Evolutionary conservation across 1,284 basidiomycete species (phyloP).

Genomic region (Trichosporon ovoides): DNA sequence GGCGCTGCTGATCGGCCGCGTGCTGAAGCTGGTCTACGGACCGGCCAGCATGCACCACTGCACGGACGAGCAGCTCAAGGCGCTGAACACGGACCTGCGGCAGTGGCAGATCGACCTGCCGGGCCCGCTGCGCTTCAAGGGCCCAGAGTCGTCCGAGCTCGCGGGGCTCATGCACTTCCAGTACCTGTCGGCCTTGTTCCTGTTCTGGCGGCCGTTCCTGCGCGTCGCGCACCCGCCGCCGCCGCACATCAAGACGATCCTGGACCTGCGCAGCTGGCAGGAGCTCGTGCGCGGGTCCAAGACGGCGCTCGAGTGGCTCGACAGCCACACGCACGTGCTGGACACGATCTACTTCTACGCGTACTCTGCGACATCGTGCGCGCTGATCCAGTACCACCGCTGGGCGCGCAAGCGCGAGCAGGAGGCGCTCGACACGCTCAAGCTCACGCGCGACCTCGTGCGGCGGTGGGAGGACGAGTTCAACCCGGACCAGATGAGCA

Average conservation of each 20-base stretch:
- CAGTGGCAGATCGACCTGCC: conserved; percentile 70
- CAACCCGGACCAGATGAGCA: conserved; percentile 73
- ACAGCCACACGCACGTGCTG: conserved; percentile 69
- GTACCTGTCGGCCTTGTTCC: conserved; percentile 70
- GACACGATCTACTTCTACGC: conserved; percentile 81
- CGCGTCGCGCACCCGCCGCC: conserved; percentile 83
- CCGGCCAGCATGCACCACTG: conserved; percentile 77
- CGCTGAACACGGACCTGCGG: conserved; percentile 63
- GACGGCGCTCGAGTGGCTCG: conserved; percentile 83
- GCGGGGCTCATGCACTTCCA: conserved; percentile 73
- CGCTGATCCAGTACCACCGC: conserved; percentile 59
- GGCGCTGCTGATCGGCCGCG: conserved; percentile 76
- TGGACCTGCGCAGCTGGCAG: conserved; percentile 75
- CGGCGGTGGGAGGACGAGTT: conserved; percentile 68
- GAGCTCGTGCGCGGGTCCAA: conserved; percentile 65
- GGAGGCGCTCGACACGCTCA: conserved; percentile 66
- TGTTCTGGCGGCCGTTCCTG: conserved; percentile 88
- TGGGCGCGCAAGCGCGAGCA: conserved; percentile 77
- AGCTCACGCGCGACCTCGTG: conserved; percentile 73
- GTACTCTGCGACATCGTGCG: conserved; percentile 84
- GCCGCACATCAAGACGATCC: conserved; percentile 72
- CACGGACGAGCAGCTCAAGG: conserved; percentile 67
- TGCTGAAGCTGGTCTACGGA: conserved; percentile 77
- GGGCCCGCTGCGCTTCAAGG: conserved; percentile 64
- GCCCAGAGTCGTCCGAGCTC: conserved; percentile 55